Percentiles rank a stretch among this genome's conserved stretches.
Evolutionary conservation across 140 eudicot genomes (phyloP).

Genomic region (Senecio squalidus): DNA sequence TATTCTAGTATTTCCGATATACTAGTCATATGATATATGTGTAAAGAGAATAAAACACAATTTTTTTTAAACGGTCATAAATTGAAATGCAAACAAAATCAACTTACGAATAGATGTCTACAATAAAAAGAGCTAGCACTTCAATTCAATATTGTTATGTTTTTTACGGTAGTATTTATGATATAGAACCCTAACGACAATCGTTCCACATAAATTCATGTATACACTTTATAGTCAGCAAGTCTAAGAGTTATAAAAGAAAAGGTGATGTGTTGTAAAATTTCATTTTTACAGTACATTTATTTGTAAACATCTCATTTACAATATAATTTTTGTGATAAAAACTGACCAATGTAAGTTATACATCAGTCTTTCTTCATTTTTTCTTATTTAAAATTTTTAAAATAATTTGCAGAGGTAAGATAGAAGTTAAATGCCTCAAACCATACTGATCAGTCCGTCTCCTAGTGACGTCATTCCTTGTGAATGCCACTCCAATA

Average conservation of each 20-base stretch:
- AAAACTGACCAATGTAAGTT: not conserved
- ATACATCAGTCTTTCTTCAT: too few species aligned
- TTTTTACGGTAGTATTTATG: not conserved
- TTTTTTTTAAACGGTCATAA: too few species aligned
- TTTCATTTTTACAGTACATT: not conserved
- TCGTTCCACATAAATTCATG: not conserved
- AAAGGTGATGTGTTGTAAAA: not conserved
- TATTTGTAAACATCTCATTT: not conserved
- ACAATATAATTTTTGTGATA: not conserved
- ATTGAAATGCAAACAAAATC: not conserved
- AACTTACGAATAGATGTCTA: not conserved
- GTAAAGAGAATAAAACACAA: not conserved
- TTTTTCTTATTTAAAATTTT: too few species aligned
- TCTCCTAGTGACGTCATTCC: too few species aligned
- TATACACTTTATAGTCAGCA: not conserved
- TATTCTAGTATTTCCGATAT: too few species aligned
- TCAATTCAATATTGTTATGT: slow-evolving; percentile 1
- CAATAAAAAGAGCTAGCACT: not conserved
- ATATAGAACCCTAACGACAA: not conserved
- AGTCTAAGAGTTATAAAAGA: not conserved
- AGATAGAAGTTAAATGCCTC: too few species aligned
- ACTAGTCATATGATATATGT: too few species aligned
- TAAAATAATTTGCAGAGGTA: too few species aligned
- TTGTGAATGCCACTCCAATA: too few species aligned
- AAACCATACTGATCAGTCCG: too few species aligned